These are phyloP conservation scores for Vanilla planifolia DNA, from an alignment of 106 monocot genomes.

Conservation along the genomic window DNA sequence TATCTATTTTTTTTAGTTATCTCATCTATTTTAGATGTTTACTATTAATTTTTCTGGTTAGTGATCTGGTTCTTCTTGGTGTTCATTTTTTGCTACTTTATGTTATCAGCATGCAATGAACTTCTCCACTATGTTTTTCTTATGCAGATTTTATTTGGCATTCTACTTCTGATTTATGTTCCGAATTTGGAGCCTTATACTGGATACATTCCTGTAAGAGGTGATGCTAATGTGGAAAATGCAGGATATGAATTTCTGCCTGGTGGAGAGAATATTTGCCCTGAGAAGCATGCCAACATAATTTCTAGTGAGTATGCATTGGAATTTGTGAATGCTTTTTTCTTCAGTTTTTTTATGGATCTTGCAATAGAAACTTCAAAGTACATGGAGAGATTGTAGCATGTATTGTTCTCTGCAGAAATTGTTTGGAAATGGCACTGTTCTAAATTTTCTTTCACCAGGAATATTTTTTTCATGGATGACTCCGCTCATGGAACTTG, in stretches of 20 bases:
- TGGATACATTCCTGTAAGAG: conserved; percentile 57
- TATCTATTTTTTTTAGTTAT: background rate
- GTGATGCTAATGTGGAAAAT: conserved; percentile 34
- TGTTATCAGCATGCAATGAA: conserved; percentile 2
- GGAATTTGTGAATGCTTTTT: background rate
- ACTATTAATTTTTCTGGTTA: background rate
- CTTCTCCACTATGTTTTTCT: conserved; percentile 1
- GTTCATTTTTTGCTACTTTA: background rate
- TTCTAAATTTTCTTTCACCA: conserved; percentile 8
- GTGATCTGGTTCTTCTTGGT: background rate
- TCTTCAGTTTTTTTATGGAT: conserved; percentile 4
- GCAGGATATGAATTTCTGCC: conserved; percentile 72
- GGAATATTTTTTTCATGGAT: conserved; percentile 88
- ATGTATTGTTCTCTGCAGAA: background rate
- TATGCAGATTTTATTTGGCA: conserved; percentile 81
- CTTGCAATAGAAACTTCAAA: background rate
- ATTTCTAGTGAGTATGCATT: conserved; percentile 68
- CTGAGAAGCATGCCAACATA: conserved; percentile 74
- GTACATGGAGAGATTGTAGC: background rate
- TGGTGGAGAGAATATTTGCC: conserved; percentile 75
- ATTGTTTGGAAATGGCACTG: too few species aligned
- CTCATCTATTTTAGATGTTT: background rate
- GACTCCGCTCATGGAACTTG: conserved; percentile 88
- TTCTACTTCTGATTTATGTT: conserved; percentile 55
- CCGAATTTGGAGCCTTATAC: conserved; percentile 80